Percentiles rank a stretch among this genome's conserved stretches.
These are phyloP conservation scores for Cantharellus anzutake DNA, from an alignment of 768 basidiomycete genomes.

Conservation along the genomic window DNA sequence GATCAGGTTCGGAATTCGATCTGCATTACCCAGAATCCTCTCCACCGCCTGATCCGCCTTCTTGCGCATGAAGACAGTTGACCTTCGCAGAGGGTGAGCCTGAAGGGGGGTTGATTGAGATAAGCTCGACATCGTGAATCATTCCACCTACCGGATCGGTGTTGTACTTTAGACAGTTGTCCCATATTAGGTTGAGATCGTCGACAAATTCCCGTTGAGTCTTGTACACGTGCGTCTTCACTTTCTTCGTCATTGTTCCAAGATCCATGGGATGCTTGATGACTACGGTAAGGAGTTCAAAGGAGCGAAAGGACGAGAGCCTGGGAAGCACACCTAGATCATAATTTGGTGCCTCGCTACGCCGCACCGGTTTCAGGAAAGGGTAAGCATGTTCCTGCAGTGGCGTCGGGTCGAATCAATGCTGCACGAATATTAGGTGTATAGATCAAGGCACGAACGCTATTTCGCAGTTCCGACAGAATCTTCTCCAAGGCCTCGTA, in stretches of 20 bases:
- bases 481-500: slow-evolving; percentile 87
- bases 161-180: slow-evolving; percentile 87
- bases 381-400: slow-evolving; percentile 67
- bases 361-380: slow-evolving; percentile 85
- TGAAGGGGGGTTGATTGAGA: slow-evolving; percentile 16
- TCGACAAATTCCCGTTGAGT: slow-evolving; percentile 85
- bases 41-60: slow-evolving; percentile 76
- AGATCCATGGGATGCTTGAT: slow-evolving; percentile 94
- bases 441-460: slow-evolving; percentile 42
- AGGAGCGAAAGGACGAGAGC: neutral
- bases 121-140: neutral
- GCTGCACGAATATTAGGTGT: slow-evolving; percentile 10
- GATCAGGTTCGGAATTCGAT: slow-evolving; percentile 18
- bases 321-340: slow-evolving; percentile 47
- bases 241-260: slow-evolving; percentile 78
- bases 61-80: slow-evolving; percentile 58
- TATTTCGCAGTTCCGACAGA: slow-evolving; percentile 58
- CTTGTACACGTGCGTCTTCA: slow-evolving; percentile 83
- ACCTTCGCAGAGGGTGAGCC: slow-evolving; percentile 76
- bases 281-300: slow-evolving; percentile 30
- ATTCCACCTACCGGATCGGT: slow-evolving; percentile 51
- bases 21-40: slow-evolving; percentile 77
- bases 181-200: slow-evolving; percentile 93
- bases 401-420: neutral
- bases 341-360: slow-evolving; percentile 82